Evolutionary conservation across 768 basidiomycete genomes (phyloP), one percentile per base, ranked within the genome.

Genomic region (Lentinula detonsa): DNA sequence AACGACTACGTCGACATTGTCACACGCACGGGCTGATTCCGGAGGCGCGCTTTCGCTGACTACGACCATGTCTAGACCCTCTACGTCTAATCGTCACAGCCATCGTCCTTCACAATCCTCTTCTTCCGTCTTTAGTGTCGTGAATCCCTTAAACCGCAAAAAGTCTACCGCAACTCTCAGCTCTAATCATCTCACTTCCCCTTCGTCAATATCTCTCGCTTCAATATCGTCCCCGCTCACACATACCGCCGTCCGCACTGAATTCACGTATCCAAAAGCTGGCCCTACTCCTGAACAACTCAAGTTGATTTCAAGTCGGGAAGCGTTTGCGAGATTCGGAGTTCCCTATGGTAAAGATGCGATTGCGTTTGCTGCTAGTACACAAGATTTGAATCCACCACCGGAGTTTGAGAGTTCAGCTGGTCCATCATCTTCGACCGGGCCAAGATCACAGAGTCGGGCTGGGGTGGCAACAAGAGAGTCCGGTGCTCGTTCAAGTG

Each of bases 311-410:
- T 84, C 86, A 46, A 85, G 83, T 1, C 72, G 86, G 49, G 88
- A 91, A 65, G 77, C 78, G 3, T 77, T 92, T 61, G 83, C 80
- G 40, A 77, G 81, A 61, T 93, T 91, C 65, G 89, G 88, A 1
- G 74, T 88, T 59, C 91, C 91, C 21, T 93, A 90, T 65, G 90
- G 91, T 0, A 72, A 81, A 10, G 90, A 87, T 66, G 91, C 90
- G 3, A 76, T 88, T 33, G 85, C 86, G 35, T 89, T 77, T 67
- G 83, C 82, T 7, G 77, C 80, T 35, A 81, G 82, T 13, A 65
- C 77, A 23, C 72, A 74, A 34, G 72, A 75, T 40, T 66, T 81
- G 66, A 71, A 74, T 56, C 70, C 72, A 3, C 85, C 79, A 3
- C 76, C 85, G 15, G 83, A 78, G 52, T 87, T 86, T 67, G 81